Base-by-base conservation (phyloP, 768 basidiomycete genomes). In the Mycena capillaripes region DNA sequence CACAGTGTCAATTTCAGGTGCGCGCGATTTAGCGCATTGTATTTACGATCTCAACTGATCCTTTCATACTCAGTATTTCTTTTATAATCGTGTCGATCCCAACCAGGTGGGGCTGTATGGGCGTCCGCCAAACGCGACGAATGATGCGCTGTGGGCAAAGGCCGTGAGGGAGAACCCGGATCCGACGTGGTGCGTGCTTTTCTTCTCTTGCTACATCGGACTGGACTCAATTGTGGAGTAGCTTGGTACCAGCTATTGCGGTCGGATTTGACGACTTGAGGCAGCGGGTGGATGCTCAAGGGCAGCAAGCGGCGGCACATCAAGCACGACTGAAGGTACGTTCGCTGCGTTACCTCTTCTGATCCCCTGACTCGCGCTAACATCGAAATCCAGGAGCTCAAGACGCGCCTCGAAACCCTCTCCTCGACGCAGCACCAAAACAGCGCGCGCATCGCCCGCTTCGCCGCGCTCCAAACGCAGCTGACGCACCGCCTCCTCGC, bases 61-160 rank as follows among this genome's bases (percentile, higher is more conserved):
- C 29, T 61, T 55, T 14, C 32, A 2, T 68, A 17, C 42, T 5
- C 65, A 96, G 95, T 89, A 94, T 73, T 90, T 89, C 73, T 97
- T 97, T 75, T 96, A 97, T 79, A 96, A 96, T 76, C 83, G 94
- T 17, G 94, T 96, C 5, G 90, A 93, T n/a, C n/a, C n/a, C n/a
- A n/a, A n/a, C n/a, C n/a, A n/a, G n/a, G n/a, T n/a, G n/a, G 85
- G 83, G 30, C 75, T 91, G 61, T 97, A 94, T 72, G 91, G 88
- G 9, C 90, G 93, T 19, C 95, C n/a, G n/a, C n/a, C n/a, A n/a
- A n/a, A n/a, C n/a, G n/a, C n/a, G n/a, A n/a, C n/a, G n/a, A n/a
- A n/a, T n/a, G n/a, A n/a, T n/a, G n/a, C n/a, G 21, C 55, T 56
- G 34, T 56, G 55, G 55, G 55, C 55, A 8, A 34, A 36, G 32